Evolutionary conservation across 2,329 filamentous ascomycete genomes (phyloP).

Genomic region (Xylariales sp.): DNA sequence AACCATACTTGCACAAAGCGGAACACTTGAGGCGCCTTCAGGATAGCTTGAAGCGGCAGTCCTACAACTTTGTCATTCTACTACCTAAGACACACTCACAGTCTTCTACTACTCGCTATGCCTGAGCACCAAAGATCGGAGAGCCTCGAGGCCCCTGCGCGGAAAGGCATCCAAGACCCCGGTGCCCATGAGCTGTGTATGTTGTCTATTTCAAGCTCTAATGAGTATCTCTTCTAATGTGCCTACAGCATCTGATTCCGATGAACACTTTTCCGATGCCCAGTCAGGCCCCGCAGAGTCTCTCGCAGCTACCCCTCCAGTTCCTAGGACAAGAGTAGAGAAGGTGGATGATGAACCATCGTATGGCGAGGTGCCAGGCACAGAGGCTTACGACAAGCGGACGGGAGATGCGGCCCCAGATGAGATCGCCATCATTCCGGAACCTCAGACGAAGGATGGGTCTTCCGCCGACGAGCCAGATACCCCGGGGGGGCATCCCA

Average conservation of each 20-base stretch:
- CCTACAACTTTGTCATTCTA: too few species aligned
- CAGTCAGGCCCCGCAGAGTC: slow-evolving; percentile 42
- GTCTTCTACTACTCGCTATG: slow-evolving; percentile 17
- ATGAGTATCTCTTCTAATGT: neutral
- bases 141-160: slow-evolving; percentile 27
- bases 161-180: slow-evolving; percentile 43
- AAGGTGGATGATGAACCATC: slow-evolving; percentile 53
- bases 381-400: slow-evolving; percentile 51
- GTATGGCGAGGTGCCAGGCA: slow-evolving; percentile 59
- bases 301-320: slow-evolving; percentile 41
- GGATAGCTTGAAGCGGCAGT: too few species aligned
- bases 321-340: slow-evolving; percentile 56
- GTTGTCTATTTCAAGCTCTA: slow-evolving; percentile 18
- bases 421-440: slow-evolving; percentile 48
- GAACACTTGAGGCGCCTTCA: too few species aligned
- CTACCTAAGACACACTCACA: too few species aligned
- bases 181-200: slow-evolving; percentile 58
- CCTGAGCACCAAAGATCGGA: slow-evolving; percentile 21
- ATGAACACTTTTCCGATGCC: slow-evolving; percentile 67
- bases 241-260: slow-evolving; percentile 48
- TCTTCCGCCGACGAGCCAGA: slow-evolving; percentile 21
- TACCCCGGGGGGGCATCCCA: slow-evolving; percentile 33
- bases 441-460: slow-evolving; percentile 23
- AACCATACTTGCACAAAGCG: too few species aligned
- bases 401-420: slow-evolving; percentile 56